Percentiles rank a stretch among this genome's conserved stretches.
phyloP scores from a whole-genome alignment of 441 rosid genomes.

The Gossypium gossypioides region DNA sequence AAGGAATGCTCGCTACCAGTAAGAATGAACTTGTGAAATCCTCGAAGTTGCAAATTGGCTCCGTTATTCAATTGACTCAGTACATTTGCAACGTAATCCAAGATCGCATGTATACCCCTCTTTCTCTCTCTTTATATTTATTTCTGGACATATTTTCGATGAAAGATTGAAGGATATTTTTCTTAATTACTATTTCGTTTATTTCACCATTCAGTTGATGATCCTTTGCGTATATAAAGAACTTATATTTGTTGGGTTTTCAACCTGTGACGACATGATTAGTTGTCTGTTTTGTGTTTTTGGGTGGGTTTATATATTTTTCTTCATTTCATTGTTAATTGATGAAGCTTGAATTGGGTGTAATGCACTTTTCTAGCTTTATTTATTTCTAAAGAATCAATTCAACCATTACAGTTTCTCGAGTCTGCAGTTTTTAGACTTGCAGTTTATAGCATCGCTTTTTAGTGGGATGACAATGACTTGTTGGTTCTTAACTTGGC shows the following conservation, averaged over 20 bases:
- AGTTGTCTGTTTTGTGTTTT: not conserved
- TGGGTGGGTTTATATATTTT: not conserved
- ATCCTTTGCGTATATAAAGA: not conserved
- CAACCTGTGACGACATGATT: not conserved
- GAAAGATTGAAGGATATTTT: not conserved
- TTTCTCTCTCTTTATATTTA: not conserved
- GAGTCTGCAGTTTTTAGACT: not conserved
- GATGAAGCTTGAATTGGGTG: not conserved
- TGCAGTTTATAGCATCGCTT: not conserved
- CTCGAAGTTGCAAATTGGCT: slow-evolving; percentile 46
- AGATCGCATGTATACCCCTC: slow-evolving; percentile 34
- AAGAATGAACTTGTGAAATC: slow-evolving; percentile 40
- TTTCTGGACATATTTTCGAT: not conserved
- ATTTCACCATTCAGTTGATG: not conserved
- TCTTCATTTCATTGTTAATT: not conserved
- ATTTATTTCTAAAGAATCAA: not conserved
- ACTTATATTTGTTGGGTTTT: not conserved
- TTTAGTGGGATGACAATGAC: not conserved
- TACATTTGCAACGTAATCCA: slow-evolving; percentile 55
- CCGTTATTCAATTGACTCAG: slow-evolving; percentile 41
- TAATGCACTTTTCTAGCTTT: not conserved
- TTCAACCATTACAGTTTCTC: not conserved
- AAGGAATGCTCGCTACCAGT: slow-evolving; percentile 62
- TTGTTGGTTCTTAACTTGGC: not conserved
- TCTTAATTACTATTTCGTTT: not conserved